phyloP scores from a whole-genome alignment of 805 yeast species.

The Isabelozyma rhagii region DNA sequence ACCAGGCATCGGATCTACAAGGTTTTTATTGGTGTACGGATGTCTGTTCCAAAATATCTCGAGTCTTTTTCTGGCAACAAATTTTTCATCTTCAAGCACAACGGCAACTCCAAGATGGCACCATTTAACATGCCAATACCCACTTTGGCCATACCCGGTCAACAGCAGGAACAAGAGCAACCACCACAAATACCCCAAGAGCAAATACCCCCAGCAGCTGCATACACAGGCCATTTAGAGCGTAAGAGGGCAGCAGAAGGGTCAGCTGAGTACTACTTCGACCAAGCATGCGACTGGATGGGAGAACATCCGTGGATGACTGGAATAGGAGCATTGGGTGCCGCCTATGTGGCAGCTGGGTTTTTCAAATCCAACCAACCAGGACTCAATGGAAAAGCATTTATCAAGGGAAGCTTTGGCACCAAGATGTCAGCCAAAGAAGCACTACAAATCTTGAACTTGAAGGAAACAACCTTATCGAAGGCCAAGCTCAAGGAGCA shows the following conservation, averaged over 20 bases:
- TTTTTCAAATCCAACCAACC: constrained; percentile 63
- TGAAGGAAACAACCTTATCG: constrained; percentile 62
- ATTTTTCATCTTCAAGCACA: not conserved
- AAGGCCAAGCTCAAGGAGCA: constrained; percentile 69
- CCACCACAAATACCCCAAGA: constrained; percentile 10
- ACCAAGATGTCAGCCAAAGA: constrained; percentile 87
- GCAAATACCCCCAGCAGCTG: constrained; percentile 5
- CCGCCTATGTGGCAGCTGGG: constrained; percentile 65
- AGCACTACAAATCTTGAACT: constrained; percentile 78
- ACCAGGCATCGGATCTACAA: too few species aligned
- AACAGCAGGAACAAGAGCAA: constrained; percentile 16
- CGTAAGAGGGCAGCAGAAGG: constrained; percentile 41
- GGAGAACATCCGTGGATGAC: constrained; percentile 76
- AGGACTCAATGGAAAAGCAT: constrained; percentile 64
- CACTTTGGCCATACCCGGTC: constrained; percentile 53
- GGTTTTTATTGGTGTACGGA: not conserved
- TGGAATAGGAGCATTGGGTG: constrained; percentile 64
- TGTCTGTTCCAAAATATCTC: not conserved
- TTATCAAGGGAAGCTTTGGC: constrained; percentile 86
- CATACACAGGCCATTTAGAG: constrained; percentile 39
- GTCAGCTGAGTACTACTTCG: constrained; percentile 61
- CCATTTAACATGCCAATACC: constrained; percentile 46
- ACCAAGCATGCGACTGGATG: constrained; percentile 55
- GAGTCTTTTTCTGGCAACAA: not conserved
- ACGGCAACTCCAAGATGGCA: constrained; percentile 10